phyloP scores from a whole-genome alignment of 768 basidiomycete species.

The Pleurotus eryngii region DNA sequence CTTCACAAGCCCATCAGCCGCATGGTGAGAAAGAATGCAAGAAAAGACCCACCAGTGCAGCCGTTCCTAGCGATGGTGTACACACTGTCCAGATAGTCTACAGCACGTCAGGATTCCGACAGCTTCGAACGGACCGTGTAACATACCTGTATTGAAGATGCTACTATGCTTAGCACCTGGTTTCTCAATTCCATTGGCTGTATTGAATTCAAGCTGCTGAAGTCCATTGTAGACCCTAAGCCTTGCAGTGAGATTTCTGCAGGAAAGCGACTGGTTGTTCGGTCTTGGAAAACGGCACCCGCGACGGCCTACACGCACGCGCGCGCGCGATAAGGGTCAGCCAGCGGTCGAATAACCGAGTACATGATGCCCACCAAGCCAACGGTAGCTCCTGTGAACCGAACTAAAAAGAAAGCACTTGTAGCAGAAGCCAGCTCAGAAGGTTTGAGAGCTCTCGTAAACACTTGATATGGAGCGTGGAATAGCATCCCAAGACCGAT shows the following conservation, averaged over 20 bases:
- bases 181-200: slow-evolving; percentile 41
- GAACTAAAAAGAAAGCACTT: slow-evolving; percentile 82
- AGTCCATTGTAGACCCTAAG: slow-evolving; percentile 49
- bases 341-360: slow-evolving; percentile 10
- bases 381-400: slow-evolving; percentile 82
- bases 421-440: slow-evolving; percentile 75
- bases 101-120: slow-evolving; percentile 9
- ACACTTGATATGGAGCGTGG: slow-evolving; percentile 82
- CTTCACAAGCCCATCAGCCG: slow-evolving; percentile 21
- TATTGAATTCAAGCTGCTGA: slow-evolving; percentile 45
- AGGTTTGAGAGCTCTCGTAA: slow-evolving; percentile 61
- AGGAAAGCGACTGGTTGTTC: slow-evolving; percentile 48
- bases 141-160: slow-evolving; percentile 62
- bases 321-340: slow-evolving; percentile 10
- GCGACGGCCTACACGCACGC: slow-evolving; percentile 57
- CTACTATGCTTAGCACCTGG: slow-evolving; percentile 49
- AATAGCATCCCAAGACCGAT: slow-evolving; percentile 81
- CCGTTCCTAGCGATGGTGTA: slow-evolving; percentile 62
- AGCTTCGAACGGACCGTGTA: slow-evolving; percentile 3
- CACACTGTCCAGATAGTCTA: slow-evolving; percentile 76
- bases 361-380: slow-evolving; percentile 56
- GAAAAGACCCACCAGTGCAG: slow-evolving; percentile 48
- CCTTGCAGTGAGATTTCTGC: slow-evolving; percentile 36
- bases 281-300: slow-evolving; percentile 67
- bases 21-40: neutral